Base-by-base conservation (phyloP, 2,329 filamentous ascomycete genomes). In the Curvularia lunata region DNA sequence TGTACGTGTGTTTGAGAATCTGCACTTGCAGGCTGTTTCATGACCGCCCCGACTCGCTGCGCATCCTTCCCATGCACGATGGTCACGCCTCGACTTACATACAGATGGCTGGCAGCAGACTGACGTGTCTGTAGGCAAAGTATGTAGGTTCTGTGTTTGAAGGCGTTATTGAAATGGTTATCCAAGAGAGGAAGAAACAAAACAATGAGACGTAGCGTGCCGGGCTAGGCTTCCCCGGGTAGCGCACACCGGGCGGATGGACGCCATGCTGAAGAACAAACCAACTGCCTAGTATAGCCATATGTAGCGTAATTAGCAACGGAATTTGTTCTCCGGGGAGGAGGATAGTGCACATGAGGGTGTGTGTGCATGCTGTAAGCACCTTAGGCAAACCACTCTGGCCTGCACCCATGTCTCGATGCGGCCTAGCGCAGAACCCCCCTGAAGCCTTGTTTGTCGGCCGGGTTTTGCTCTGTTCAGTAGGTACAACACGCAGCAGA, bases 131-230 rank as follows among this genome's bases (percentile, higher is more conserved):
- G 27, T 38, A 45, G 38, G 37, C 23, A 32, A 32, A 53, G 38
- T 48, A 48, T n/a, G 13, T 43, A 32, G 13, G 18, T 46, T 16
- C n/a, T 25, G 43, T 45, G 13, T 40, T 37, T 25, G 10, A 43
- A 40, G 32, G 50, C 32, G 40, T 41, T 27, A 47, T 57, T 45
- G 37, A 30, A 51, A 37, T 30, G 21, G 49, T 27, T 25, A 28
- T 45, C 53, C 55, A n/a, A 49, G 51, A 49, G 19, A 45, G 25
- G 32, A 54, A 58, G 45, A 50, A 54, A 54, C 46, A 54, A 54
- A 54, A 46, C 19, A 32, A 5, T 9, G 9, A 38, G 32, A 28
- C 13, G 3, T 43, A 46, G 37, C 38, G 32, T 23, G n/a, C 21
- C 30, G 28, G 3, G 16, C 27, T 41, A 46, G 47, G 21, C 16